Evolutionary conservation across 805 yeast genomes (phyloP).

Genomic region (Wickerhamiella brachini): DNA sequence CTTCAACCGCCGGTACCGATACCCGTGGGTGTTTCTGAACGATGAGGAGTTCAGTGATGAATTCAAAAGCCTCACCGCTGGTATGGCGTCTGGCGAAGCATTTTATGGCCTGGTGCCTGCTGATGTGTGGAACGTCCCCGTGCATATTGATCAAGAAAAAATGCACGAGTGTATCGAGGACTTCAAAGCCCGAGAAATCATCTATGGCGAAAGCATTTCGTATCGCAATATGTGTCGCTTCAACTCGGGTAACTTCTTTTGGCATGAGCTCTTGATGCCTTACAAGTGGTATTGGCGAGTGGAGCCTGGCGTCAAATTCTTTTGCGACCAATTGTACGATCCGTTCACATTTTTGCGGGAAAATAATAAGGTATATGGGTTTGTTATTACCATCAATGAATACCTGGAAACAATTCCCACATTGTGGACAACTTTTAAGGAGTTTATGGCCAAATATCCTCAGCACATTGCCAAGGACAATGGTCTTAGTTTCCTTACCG

Average conservation of each 20-base stretch:
- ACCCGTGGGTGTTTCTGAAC: conserved; percentile 93
- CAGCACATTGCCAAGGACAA: conserved; percentile 52
- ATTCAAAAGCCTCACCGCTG: conserved; percentile 52
- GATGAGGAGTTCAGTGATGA: conserved; percentile 76
- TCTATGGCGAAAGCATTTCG: conserved; percentile 52
- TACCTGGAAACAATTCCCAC: conserved; percentile 77
- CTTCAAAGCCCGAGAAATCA: conserved; percentile 34
- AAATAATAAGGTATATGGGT: conserved; percentile 70
- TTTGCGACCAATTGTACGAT: conserved; percentile 60
- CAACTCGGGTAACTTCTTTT: conserved; percentile 81
- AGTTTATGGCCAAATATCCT: conserved; percentile 42
- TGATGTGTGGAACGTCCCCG: conserved; percentile 75
- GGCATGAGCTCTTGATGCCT: conserved; percentile 52
- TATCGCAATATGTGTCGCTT: conserved; percentile 92
- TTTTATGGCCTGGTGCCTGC: conserved; percentile 69
- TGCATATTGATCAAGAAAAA: conserved; percentile 45
- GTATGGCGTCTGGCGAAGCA: conserved; percentile 62
- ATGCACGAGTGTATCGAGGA: conserved; percentile 35
- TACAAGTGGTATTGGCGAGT: conserved; percentile 92
- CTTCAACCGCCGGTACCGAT: conserved; percentile 65
- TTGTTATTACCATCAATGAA: conserved; percentile 72
- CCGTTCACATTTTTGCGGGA: conserved; percentile 72
- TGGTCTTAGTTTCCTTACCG: conserved; percentile 42
- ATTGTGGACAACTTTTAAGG: conserved; percentile 60
- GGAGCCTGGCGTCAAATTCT: conserved; percentile 82